Evolutionary conservation across 768 basidiomycete genomes (phyloP).

Genomic region (Leccinum longicurvipes): DNA sequence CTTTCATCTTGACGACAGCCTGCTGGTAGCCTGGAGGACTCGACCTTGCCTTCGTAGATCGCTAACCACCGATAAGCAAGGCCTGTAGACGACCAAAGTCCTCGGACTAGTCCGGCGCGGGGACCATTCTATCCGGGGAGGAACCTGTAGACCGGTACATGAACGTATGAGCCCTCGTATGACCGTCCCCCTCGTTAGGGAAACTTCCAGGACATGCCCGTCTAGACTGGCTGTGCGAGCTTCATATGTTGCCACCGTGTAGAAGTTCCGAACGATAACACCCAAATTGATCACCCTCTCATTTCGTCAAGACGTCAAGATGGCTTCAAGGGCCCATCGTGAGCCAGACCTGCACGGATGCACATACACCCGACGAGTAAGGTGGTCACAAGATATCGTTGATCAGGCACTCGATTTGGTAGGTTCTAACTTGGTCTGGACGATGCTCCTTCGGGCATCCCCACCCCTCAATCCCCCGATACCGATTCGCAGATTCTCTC

Average conservation of each 20-base stretch:
- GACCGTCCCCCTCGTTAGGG: background rate
- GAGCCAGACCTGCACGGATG: background rate
- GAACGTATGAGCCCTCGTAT: background rate
- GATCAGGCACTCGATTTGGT: conserved; percentile 17
- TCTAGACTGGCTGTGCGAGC: background rate
- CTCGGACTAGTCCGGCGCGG: conserved; percentile 14
- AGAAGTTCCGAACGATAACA: background rate
- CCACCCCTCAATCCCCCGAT: conserved; percentile 5
- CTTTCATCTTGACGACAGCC: background rate
- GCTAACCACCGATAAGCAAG: background rate
- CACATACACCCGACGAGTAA: conserved; percentile 4
- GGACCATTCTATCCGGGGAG: background rate
- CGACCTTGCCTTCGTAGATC: background rate
- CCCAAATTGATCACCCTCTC: background rate
- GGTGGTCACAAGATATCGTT: conserved; percentile 18
- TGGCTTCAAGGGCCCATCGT: background rate
- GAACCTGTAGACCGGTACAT: conserved; percentile 1
- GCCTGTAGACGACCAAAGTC: conserved; percentile 9
- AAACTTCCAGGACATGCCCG: background rate
- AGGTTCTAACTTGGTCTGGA: conserved; percentile 5
- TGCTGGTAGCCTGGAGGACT: background rate
- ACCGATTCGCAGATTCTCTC: conserved; percentile 26
- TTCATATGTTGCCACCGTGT: background rate
- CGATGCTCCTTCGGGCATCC: conserved; percentile 8
- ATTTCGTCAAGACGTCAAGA: background rate